Conservation (phyloP, 495 filamentous ascomycete genomes). For the Hypoxylon lienhwacheense region DNA sequence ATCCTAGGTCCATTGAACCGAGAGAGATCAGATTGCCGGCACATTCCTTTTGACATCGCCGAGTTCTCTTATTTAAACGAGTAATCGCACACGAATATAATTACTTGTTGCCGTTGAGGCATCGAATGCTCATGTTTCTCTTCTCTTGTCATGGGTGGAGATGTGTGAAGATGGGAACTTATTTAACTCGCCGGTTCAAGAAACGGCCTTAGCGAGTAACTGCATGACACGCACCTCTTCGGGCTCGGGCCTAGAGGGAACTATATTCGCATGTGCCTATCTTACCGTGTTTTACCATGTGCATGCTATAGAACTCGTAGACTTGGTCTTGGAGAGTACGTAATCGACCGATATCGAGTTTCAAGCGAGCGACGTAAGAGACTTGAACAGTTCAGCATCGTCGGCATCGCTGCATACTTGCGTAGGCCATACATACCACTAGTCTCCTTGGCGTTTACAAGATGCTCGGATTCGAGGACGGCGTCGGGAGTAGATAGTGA, state of each 20-base stretch:
- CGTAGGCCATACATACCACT: background rate
- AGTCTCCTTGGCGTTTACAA: too few relatives aligned
- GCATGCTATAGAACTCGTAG: too few relatives aligned
- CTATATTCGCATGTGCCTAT: too few relatives aligned
- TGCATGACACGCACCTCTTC: background rate
- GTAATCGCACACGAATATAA: slow-evolving; percentile 19
- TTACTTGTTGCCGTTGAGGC: slow-evolving; percentile 2
- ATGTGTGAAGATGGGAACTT: background rate
- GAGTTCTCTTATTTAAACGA: slow-evolving; percentile 11
- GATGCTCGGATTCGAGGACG: too few relatives aligned
- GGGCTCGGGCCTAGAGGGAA: background rate
- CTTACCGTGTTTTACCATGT: too few relatives aligned
- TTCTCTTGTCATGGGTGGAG: background rate
- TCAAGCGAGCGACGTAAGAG: background rate
- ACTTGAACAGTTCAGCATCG: background rate
- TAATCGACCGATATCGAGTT: background rate
- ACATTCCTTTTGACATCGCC: slow-evolving; percentile 26
- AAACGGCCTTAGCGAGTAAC: background rate
- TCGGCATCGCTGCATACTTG: background rate
- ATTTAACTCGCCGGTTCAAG: background rate
- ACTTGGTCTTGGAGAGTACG: too few relatives aligned
- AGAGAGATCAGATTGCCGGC: slow-evolving; percentile 28
- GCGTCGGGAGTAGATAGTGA: too few relatives aligned
- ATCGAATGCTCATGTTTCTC: background rate
- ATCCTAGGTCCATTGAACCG: slow-evolving; percentile 3